Base-by-base conservation (phyloP, 2,329 filamentous ascomycete species). In the Cladosporium sp. region DNA sequence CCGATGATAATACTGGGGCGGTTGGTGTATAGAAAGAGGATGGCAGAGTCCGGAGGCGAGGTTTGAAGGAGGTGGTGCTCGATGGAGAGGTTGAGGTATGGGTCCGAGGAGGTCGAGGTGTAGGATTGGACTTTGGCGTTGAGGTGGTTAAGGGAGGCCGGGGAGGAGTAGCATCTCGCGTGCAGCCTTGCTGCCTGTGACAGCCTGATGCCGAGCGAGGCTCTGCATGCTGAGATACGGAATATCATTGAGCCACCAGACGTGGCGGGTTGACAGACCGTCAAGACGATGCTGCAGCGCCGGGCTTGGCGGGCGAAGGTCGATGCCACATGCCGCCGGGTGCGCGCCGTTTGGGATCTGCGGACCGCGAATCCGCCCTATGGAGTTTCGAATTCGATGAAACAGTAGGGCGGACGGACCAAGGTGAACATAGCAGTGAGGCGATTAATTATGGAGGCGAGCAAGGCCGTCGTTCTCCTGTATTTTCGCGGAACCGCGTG, bases 1-100 rank as follows among this genome's bases (percentile, higher is more conserved):
- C 93, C 93, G 60, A 98, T 85, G 66, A 98, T 85, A 55, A 98
- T 80, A 67, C 88, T 90, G 1, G 92, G 90, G 35, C 82, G 72
- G 72, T 98, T 97, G 63, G 83, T 81, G 73, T 97, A 98, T 46
- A 96, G 80, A 53, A 97, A 87, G 2, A 97, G 80, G 46, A 97
- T 72, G 11, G 81, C 85, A 10, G 89, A 89, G 55, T 86, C 80
- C 6, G 82, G 75, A 1, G 84, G 80, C 0, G 86, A 85, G 51
- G 83, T 82, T 62, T 88, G 83, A 7, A 97, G 81, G 31, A 98
- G 83, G 68, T 88, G 85, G 68, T 97, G 89, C 74, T 98, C 93
- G 63, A 96, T 85, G 32, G 91, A 90, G 54, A 98, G 87, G 71
- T 98, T 98, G 62, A 95, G 74, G 68, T 86, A 92, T 4, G 93